Percentiles rank a stretch among this genome's conserved stretches.
Evolutionary conservation across 495 filamentous ascomycete species (phyloP).

Genomic region (Filosporella fistucella): DNA sequence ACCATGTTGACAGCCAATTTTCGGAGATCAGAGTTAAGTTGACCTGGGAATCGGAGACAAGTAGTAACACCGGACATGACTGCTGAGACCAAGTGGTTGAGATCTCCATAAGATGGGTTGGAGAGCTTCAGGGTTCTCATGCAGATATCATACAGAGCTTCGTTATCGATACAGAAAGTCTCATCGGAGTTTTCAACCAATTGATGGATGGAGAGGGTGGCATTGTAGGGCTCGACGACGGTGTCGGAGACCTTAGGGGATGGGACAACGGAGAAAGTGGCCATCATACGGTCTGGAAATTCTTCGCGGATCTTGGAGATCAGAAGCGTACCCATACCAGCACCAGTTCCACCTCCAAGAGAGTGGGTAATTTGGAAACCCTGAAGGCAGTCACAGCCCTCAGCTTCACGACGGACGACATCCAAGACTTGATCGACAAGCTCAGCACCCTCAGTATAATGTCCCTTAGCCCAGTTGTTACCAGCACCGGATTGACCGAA

Average conservation of each 20-base stretch:
- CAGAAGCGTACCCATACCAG: constrained; percentile 99
- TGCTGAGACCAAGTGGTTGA: constrained; percentile 99
- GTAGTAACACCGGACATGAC: constrained; percentile 99
- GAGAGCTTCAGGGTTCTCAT: constrained; percentile 98
- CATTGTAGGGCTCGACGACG: constrained; percentile 99
- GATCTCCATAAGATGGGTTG: constrained; percentile 96
- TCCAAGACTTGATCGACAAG: constrained; percentile 97
- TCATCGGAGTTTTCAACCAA: constrained; percentile 99
- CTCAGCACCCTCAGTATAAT: constrained; percentile 99
- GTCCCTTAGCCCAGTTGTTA: constrained; percentile 99
- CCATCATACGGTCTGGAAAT: constrained; percentile 99
- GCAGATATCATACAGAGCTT: constrained; percentile 99
- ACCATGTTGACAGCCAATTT: constrained; percentile 99
- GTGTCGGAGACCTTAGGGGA: constrained; percentile 99
- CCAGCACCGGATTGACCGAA: constrained; percentile 99
- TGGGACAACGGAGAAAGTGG: constrained; percentile 98
- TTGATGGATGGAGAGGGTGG: constrained; percentile 98
- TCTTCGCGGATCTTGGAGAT: constrained; percentile 99
- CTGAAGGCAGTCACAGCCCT: constrained; percentile 99
- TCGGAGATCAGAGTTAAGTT: constrained; percentile 99
- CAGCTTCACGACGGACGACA: constrained; percentile 97
- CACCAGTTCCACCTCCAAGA: constrained; percentile 99
- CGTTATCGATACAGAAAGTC: constrained; percentile 99
- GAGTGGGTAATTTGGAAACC: constrained; percentile 99
- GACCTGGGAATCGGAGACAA: constrained; percentile 97